Conservation (phyloP, 257 asterid genomes). For the Leonotis leonurus region DNA sequence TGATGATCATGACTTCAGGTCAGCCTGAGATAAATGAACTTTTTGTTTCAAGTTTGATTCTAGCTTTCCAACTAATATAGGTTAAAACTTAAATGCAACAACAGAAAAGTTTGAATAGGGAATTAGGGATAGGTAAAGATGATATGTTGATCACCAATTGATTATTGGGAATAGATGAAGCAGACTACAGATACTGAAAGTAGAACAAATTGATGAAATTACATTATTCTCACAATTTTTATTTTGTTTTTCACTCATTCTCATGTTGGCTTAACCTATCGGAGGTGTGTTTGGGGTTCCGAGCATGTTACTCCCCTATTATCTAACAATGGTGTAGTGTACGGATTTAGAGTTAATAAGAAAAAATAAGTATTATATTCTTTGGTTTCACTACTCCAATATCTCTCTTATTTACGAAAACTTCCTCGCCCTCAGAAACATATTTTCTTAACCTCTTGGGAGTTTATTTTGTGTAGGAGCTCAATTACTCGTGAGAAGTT, state of each 20-base stretch:
- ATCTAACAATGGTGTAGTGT: too few species aligned
- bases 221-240: neutral
- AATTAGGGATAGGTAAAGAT: too few species aligned
- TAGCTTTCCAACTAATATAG: too few species aligned
- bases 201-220: neutral
- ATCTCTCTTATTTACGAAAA: too few species aligned
- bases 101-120: neutral
- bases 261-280: neutral
- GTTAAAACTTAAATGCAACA: neutral
- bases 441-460: neutral
- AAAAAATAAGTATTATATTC: too few species aligned
- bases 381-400: too few species aligned
- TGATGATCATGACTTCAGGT: slow-evolving; percentile 93
- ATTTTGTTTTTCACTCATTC: neutral
- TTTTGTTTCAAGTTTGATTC: neutral
- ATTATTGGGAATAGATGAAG: neutral
- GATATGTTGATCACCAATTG: neutral
- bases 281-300: neutral
- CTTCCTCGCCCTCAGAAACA: too few species aligned
- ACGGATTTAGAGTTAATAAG: too few species aligned
- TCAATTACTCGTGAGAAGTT: slow-evolving; percentile 88
- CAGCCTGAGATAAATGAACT: slow-evolving; percentile 8
- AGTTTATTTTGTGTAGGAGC: slow-evolving; percentile 55
- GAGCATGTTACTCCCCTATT: neutral
- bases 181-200: neutral